Evolutionary conservation across 164 flowering plant genomes (phyloP).

Genomic region (Chimonanthus salicifolius): DNA sequence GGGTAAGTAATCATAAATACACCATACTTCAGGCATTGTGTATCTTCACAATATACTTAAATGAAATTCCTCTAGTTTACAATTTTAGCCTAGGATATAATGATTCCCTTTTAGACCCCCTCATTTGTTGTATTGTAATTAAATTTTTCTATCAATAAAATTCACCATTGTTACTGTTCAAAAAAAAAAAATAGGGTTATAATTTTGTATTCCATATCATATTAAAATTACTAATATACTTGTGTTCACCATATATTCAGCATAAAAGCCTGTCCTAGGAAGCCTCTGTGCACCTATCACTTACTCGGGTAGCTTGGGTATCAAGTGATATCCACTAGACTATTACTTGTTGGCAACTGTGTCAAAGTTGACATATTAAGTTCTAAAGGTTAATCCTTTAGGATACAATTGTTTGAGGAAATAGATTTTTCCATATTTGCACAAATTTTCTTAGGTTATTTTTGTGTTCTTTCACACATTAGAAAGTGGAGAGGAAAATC

Average conservation of each 20-base stretch:
- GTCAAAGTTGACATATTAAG: too few species aligned
- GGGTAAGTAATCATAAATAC: conserved; percentile 47
- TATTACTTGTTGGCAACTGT: too few species aligned
- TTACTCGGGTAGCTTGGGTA: background rate
- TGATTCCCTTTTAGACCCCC: background rate
- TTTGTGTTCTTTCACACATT: too few species aligned
- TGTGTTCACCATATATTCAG: background rate
- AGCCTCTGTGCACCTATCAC: background rate
- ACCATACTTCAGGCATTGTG: background rate
- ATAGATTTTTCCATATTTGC: too few species aligned
- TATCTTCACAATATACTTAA: background rate
- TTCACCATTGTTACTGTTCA: background rate
- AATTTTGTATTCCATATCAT: too few species aligned
- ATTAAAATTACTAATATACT: too few species aligned
- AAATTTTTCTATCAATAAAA: too few species aligned
- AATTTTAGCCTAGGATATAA: background rate
- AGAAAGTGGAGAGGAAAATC: too few species aligned
- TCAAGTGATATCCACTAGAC: too few species aligned
- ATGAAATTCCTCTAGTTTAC: background rate
- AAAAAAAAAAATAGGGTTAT: background rate
- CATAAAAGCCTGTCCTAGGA: background rate
- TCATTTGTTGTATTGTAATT: too few species aligned
- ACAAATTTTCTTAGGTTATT: too few species aligned
- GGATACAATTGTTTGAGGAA: too few species aligned
- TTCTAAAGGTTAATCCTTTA: background rate